Evolutionary conservation across 1,284 basidiomycete genomes (phyloP).

Genomic region (Ganoderma lucidum): DNA sequence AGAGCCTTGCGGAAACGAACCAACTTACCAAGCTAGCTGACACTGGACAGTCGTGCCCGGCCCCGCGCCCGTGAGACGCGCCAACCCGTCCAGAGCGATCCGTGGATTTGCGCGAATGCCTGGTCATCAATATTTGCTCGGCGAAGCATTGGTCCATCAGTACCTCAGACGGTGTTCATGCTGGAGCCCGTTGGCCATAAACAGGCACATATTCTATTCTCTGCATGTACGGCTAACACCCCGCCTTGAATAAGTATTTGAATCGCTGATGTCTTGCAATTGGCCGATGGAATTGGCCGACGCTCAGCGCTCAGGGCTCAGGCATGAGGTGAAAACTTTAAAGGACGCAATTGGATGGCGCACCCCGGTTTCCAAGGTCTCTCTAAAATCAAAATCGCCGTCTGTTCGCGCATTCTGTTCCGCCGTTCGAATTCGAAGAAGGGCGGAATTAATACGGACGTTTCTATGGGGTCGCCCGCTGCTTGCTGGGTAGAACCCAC

Average conservation of each 20-base stretch:
- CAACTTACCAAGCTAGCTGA: no score
- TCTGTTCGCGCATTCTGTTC: background rate
- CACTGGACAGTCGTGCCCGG: no score
- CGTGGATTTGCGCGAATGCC: background rate
- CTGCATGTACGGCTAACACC: no score
- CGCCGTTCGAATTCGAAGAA: background rate
- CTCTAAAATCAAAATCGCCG: conserved; percentile 1
- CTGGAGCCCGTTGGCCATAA: background rate
- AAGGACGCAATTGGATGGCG: background rate
- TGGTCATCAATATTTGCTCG: no score
- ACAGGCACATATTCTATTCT: background rate
- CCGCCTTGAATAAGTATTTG: no score
- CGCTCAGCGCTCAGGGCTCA: background rate
- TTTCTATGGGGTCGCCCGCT: background rate
- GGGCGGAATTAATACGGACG: background rate
- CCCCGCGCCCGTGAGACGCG: no score
- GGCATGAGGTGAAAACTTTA: background rate
- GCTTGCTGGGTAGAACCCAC: no score
- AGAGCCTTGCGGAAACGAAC: background rate
- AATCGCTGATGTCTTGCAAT: no score
- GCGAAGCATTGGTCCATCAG: background rate
- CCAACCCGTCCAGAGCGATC: background rate
- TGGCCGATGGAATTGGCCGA: background rate
- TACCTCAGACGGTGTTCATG: background rate
- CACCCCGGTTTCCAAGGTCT: conserved; percentile 1